These are phyloP conservation scores for Pilobolus umbonatus DNA, from an alignment of 192 early-diverging fungal species.

Conservation along the genomic window DNA sequence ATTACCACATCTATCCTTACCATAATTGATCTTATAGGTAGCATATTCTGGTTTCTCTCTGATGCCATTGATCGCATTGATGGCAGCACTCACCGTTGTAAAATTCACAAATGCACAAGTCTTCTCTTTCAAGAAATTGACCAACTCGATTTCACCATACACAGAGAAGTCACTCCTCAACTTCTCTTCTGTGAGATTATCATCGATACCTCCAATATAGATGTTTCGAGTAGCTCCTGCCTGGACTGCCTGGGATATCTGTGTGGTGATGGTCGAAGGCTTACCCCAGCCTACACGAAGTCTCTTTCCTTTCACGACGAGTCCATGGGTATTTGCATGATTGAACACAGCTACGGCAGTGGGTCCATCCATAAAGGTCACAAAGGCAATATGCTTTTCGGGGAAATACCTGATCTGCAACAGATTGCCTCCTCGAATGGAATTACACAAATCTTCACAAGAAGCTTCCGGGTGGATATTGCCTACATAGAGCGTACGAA, in stretches of 20 bases:
- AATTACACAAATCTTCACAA: constrained; percentile 78
- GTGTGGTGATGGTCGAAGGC: constrained; percentile 42
- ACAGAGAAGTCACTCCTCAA: constrained; percentile 67
- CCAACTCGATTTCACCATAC: constrained; percentile 81
- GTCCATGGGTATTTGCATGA: constrained; percentile 49
- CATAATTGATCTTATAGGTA: constrained; percentile 59
- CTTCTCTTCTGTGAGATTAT: constrained; percentile 55
- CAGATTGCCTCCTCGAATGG: constrained; percentile 78
- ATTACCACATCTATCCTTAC: constrained; percentile 85
- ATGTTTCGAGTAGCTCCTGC: constrained; percentile 70
- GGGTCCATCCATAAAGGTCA: constrained; percentile 73
- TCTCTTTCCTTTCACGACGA: constrained; percentile 62
- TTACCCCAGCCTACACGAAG: constrained; percentile 82
- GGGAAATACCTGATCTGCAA: constrained; percentile 68
- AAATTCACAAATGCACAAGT: constrained; percentile 85
- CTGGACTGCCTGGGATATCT: constrained; percentile 51
- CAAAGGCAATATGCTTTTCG: constrained; percentile 79
- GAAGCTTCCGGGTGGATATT: constrained; percentile 68
- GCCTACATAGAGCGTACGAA: constrained; percentile 75
- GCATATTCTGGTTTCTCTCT: constrained; percentile 51
- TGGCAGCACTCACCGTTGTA: constrained; percentile 66
- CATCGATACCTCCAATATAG: constrained; percentile 67
- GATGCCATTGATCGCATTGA: constrained; percentile 67
- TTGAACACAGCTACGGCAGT: constrained; percentile 62
- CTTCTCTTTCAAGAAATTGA: constrained; percentile 78